Percentiles rank a stretch among this genome's conserved stretches.
These are phyloP conservation scores for Ananas comosus DNA, from an alignment of 176 grass and related monocot species.

Conservation along the genomic window DNA sequence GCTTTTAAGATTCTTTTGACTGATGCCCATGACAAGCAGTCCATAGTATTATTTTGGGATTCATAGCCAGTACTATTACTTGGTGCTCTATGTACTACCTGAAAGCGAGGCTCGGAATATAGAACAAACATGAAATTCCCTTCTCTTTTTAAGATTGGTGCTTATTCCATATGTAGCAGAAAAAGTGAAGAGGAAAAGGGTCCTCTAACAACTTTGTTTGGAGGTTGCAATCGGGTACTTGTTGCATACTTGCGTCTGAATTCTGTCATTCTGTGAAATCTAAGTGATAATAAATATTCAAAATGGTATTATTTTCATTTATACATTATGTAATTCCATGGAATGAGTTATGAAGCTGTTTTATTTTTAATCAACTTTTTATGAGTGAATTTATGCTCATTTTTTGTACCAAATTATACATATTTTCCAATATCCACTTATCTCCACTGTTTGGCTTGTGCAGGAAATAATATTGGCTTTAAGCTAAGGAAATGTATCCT, in stretches of 20 bases:
- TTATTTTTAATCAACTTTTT: not conserved
- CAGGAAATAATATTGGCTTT: not conserved
- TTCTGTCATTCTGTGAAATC: not conserved
- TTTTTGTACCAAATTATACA: not conserved
- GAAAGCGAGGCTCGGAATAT: conserved; percentile 56
- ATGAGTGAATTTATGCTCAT: not conserved
- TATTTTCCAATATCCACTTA: not conserved
- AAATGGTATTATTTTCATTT: not conserved
- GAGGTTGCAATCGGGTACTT: conserved; percentile 6
- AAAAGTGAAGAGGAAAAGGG: conserved; percentile 19
- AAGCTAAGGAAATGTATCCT: not conserved
- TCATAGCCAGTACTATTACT: conserved; percentile 35
- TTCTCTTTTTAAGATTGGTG: conserved; percentile 78
- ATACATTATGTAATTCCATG: not conserved
- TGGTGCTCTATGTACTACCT: conserved; percentile 42
- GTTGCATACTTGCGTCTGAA: not conserved
- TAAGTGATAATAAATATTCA: not conserved
- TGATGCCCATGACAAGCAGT: conserved; percentile 24
- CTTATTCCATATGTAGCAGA: conserved; percentile 57
- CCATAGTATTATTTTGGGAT: conserved; percentile 34
- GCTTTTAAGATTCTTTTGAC: conserved; percentile 11
- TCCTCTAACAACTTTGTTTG: conserved; percentile 15
- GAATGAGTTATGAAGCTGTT: not conserved
- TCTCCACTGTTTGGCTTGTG: not conserved
- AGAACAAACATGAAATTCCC: conserved; percentile 57